phyloP scores from a whole-genome alignment of 2,329 filamentous ascomycete genomes.

The Trichoderma lentiforme region DNA sequence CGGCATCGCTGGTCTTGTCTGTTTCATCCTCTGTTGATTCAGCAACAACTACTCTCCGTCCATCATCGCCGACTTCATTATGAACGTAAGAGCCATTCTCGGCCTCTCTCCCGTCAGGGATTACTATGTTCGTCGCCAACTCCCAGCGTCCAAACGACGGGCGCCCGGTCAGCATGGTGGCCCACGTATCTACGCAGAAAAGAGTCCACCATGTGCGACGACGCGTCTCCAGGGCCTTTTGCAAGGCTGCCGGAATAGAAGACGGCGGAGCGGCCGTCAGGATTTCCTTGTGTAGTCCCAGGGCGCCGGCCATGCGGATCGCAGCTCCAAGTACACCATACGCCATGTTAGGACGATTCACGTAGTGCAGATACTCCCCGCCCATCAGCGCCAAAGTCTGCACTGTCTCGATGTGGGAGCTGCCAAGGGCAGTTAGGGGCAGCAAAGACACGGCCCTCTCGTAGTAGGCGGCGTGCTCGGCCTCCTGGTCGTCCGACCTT shows the following conservation, averaged over 20 bases:
- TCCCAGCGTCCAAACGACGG: slow-evolving; percentile 65
- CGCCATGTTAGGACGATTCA: slow-evolving; percentile 72
- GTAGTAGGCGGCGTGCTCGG: slow-evolving; percentile 55
- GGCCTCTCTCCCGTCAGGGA: too few relatives aligned
- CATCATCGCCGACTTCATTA: too few relatives aligned
- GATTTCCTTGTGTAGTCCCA: slow-evolving; percentile 66
- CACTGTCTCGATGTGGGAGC: slow-evolving; percentile 65
- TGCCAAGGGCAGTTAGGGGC: slow-evolving; percentile 53
- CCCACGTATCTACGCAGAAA: slow-evolving; percentile 72
- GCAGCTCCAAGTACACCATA: slow-evolving; percentile 69
- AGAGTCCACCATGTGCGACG: slow-evolving; percentile 66
- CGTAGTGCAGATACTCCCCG: slow-evolving; percentile 74
- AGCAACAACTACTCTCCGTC: too few relatives aligned
- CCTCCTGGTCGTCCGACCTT: slow-evolving; percentile 38
- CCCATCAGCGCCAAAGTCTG: slow-evolving; percentile 69
- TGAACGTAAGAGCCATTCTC: too few relatives aligned
- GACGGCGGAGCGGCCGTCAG: too few relatives aligned
- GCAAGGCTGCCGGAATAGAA: slow-evolving; percentile 8
- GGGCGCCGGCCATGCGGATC: slow-evolving; percentile 67
- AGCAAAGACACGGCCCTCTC: slow-evolving; percentile 51
- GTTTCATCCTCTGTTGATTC: too few relatives aligned
- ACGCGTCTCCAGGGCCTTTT: not conserved
- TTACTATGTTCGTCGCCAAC: too few relatives aligned
- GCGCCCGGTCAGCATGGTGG: slow-evolving; percentile 66
- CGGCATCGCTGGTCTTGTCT: too few relatives aligned